A percentile compares a stretch with the other conserved stretches of the same genome.
These are phyloP conservation scores for Nematocida ironsii DNA, from an alignment of 371 early-diverging fungal genomes.

Conservation along the genomic window DNA sequence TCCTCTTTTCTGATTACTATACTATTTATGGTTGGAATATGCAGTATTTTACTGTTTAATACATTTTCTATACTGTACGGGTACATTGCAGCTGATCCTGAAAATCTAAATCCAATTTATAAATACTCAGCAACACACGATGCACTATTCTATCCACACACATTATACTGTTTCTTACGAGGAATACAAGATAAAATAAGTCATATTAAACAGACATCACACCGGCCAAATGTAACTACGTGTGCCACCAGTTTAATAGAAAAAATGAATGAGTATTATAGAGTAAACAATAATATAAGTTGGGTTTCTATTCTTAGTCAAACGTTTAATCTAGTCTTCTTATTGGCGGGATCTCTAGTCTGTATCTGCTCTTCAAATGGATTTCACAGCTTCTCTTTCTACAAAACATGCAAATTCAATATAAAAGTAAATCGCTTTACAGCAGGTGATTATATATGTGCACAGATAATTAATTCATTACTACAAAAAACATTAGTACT, in stretches of 20 bases:
- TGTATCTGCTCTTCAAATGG: background rate
- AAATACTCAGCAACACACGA: too few relatives aligned
- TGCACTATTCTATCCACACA: too few relatives aligned
- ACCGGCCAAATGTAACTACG: too few relatives aligned
- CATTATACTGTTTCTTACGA: too few relatives aligned
- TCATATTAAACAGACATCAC: too few relatives aligned
- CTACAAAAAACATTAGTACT: background rate
- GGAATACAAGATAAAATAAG: too few relatives aligned
- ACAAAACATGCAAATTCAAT: background rate
- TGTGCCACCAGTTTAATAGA: background rate
- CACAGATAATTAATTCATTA: background rate
- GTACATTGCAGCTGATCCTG: too few relatives aligned
- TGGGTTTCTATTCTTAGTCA: background rate
- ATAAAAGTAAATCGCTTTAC: background rate
- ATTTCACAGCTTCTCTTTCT: background rate
- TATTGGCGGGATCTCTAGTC: background rate
- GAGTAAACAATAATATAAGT: background rate
- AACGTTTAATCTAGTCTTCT: background rate
- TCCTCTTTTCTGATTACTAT: background rate
- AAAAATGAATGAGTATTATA: background rate
- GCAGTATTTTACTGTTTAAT: background rate
- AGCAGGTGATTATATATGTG: slow-evolving; percentile 6
- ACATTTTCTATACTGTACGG: background rate
- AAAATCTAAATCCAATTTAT: too few relatives aligned
- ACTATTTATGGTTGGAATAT: background rate